Evolutionary conservation across 768 basidiomycete genomes (phyloP), one percentile per base, ranked within the genome.

Genomic region (Tubosaeta brunneosetosa): DNA sequence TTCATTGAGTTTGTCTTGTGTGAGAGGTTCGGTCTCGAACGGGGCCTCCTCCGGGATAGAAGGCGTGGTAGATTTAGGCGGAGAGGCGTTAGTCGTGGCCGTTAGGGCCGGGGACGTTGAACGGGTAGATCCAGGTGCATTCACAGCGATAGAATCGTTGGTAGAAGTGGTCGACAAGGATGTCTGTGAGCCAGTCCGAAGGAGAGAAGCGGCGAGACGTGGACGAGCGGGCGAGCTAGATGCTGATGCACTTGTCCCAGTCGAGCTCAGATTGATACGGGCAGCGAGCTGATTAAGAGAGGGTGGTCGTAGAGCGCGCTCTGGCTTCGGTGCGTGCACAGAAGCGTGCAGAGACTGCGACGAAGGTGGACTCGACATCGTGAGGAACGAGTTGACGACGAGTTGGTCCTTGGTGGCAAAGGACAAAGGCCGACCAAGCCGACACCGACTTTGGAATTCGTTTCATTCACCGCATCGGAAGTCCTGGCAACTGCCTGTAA

Each of bases 231-330:
- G 69, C 9, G 50, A 66, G 41, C 54, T 55, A 13, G 63, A 47
- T 44, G 64, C 45, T 43, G 73, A 51, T 42, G 67, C 3, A 13
- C 56, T 44, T 34, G 54, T 7, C 14, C 60, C 60, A 9, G 64
- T 52, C 14, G 59, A 43, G 44, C 73, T 81, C 47, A 77, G 71
- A 60, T 76, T 81, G 66, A 90, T 87, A 45, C 87, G 83, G 6
- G 88, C 88, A 3, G 86, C 89, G 50, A 91, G 82, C 68, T 90
- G 86, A 71, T 88, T 86, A 13, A 91, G 77, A 7, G 89, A 89
- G 1, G 88, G 88, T 16, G 84, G 73, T 22, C 87, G 81, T 26
- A 62, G 36, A 26, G 60, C 59, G 16, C 72, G 66, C 44, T 77
- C 75, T 19, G 73, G 64, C 57, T 73, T 75, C 43, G 73, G 65